Evolutionary conservation across 495 filamentous ascomycete species (phyloP).

Genomic region (Trichoderma virens): DNA sequence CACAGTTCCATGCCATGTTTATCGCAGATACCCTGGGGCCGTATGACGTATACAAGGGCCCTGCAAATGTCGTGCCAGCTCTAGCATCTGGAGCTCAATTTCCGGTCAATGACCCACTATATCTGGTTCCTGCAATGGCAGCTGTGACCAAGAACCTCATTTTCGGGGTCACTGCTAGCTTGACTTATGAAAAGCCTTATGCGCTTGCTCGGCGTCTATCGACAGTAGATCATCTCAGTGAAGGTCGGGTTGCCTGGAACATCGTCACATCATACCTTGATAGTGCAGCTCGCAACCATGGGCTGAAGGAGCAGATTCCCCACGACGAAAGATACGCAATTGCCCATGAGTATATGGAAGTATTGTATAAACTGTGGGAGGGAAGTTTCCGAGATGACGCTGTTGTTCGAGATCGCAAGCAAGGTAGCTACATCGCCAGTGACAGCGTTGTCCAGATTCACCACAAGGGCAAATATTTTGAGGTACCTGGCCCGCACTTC

Average conservation of each 20-base stretch:
- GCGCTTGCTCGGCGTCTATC: slow-evolving; percentile 52
- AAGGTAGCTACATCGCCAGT: slow-evolving; percentile 47
- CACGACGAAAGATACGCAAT: slow-evolving; percentile 55
- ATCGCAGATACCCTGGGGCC: slow-evolving; percentile 41
- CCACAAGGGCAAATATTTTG: slow-evolving; percentile 52
- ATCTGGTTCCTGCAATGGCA: slow-evolving; percentile 48
- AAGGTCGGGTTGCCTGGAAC: slow-evolving; percentile 56
- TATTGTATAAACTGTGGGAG: slow-evolving; percentile 57
- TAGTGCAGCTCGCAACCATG: slow-evolving; percentile 50
- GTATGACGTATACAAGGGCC: slow-evolving; percentile 51
- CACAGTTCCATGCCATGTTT: slow-evolving; percentile 56
- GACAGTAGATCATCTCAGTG: slow-evolving; percentile 55
- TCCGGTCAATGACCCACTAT: slow-evolving; percentile 49
- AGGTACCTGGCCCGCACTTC: slow-evolving; percentile 43
- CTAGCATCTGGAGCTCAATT: slow-evolving; percentile 49
- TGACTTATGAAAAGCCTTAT: slow-evolving; percentile 53
- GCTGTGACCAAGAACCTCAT: slow-evolving; percentile 47
- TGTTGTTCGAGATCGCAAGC: slow-evolving; percentile 37
- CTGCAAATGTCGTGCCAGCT: slow-evolving; percentile 26
- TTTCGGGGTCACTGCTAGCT: slow-evolving; percentile 49
- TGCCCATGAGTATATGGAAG: slow-evolving; percentile 53
- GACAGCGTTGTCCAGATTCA: slow-evolving; percentile 51
- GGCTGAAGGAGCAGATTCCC: slow-evolving; percentile 46
- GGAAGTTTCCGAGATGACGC: slow-evolving; percentile 52
- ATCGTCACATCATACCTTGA: slow-evolving; percentile 58